Evolutionary conservation across 176 grass and related monocot species (phyloP), one percentile per base, ranked within the genome.

Genomic region (Dendrocalamus sinicus): DNA sequence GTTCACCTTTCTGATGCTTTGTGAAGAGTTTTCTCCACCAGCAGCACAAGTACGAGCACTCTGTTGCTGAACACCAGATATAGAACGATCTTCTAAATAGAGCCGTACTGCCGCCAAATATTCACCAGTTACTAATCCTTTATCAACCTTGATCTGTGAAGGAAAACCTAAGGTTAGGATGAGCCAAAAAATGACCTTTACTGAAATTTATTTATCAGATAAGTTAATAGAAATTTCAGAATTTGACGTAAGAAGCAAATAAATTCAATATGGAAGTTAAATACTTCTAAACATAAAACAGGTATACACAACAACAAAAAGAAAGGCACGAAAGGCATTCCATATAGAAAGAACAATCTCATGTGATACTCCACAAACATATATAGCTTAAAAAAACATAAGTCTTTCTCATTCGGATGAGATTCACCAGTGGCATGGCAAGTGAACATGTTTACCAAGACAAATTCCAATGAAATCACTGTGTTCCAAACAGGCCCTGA

Each of bases 1-100:
- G 45, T 76, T 81, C 71, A 95, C 86, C 35, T 81, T 89, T 74
- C 81, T 89, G 52, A 83, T 90, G 61, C 76, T 87, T 64, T 81
- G 85, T 0, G 81, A 89, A 46, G 60, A 92, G 64, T 73, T 74
- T 83, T 94, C 73, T 62, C 86, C 62, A 48, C 77, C 46, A 78
- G 86, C 51, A 74, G 93, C 93, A 89, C 89, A 95, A 54, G 96
- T 95, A 78, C 96, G 93, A 53, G 91, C 91, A 86, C 87, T 98
- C 80, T 98, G 96, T 85, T 98, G 91, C 35, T 89, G 89, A 88
- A 86, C 53, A 73, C 58, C 85, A 85, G 83, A 92, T 70, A 74
- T 68, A 67, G 77, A 78, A 77, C 37, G 52, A 81, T 67, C 78
- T 70, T 79, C 79, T 77, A 84, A 83, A 86, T 87, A 92, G 68